Percentiles rank a stretch among this genome's conserved stretches.
These are phyloP conservation scores for Rosa chinensis DNA, from an alignment of 306 rosid species.

Conservation along the genomic window DNA sequence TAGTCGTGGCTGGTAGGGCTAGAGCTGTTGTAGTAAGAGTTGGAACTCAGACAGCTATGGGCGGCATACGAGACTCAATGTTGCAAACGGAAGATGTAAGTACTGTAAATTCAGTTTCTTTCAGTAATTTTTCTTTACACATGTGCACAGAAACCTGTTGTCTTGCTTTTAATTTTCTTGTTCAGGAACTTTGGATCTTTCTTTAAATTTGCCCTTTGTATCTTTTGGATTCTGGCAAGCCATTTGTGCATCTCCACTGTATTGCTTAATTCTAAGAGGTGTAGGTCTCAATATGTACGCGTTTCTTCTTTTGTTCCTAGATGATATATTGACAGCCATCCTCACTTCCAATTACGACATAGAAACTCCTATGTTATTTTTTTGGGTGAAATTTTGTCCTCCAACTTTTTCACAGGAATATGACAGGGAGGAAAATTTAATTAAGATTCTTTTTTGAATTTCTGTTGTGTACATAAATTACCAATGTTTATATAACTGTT, in stretches of 20 bases:
- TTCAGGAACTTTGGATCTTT: background rate
- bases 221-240: background rate
- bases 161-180: background rate
- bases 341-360: background rate
- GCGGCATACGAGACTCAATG: conserved; percentile 89
- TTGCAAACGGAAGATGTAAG: conserved; percentile 94
- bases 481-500: conserved; percentile 27
- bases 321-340: background rate
- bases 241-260: background rate
- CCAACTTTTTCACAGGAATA: background rate
- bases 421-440: background rate
- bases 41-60: conserved; percentile 96
- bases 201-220: background rate
- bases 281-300: background rate
- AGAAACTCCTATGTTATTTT: background rate
- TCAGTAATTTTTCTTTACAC: background rate
- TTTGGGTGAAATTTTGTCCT: background rate
- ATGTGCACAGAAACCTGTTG: background rate
- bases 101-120: conserved; percentile 15
- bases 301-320: background rate
- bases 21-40: conserved; percentile 93
- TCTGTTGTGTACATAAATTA: conserved; percentile 10
- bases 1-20: conserved; percentile 96
- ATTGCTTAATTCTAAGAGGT: background rate
- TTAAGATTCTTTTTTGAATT: conserved; percentile 8